phyloP scores from a whole-genome alignment of 2,329 filamentous ascomycete genomes.

The Metarhizium anisopliae region DNA sequence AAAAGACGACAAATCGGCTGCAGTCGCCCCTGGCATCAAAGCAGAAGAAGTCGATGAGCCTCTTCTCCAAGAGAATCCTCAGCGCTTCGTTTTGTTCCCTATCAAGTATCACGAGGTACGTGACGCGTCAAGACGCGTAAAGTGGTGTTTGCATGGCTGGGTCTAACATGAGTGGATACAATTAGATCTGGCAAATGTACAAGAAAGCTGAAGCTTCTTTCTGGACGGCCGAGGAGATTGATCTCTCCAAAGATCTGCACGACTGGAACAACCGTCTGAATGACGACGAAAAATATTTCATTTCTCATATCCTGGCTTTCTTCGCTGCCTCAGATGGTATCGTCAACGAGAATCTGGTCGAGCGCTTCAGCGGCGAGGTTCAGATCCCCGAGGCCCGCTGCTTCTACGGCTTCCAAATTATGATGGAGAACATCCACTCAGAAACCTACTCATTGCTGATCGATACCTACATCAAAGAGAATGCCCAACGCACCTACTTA shows the following conservation, averaged over 20 bases:
- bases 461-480: constrained; percentile 98
- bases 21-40: constrained; percentile 46
- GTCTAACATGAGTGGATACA: constrained; percentile 4
- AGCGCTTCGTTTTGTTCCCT: constrained; percentile 95
- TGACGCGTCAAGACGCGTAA: constrained; percentile 58
- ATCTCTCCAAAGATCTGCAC: constrained; percentile 96
- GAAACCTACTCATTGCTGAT: constrained; percentile 99
- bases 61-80: constrained; percentile 86
- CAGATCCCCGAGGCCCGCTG: constrained; percentile 96
- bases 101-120: constrained; percentile 99
- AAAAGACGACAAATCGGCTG: constrained; percentile 19
- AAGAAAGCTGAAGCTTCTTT: constrained; percentile 99
- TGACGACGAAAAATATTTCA: constrained; percentile 95
- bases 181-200: constrained; percentile 99
- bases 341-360: constrained; percentile 97
- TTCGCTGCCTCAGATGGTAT: constrained; percentile 98
- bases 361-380: constrained; percentile 94
- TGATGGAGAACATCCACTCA: constrained; percentile 99
- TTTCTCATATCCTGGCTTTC: constrained; percentile 97
- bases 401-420: constrained; percentile 99
- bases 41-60: constrained; percentile 75
- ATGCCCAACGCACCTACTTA: constrained; percentile 83
- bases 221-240: constrained; percentile 99
- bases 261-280: constrained; percentile 98
- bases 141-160: constrained; percentile 33